These are phyloP conservation scores for Rhododendron molle DNA, from an alignment of 148 eudicot species.

Conservation along the genomic window DNA sequence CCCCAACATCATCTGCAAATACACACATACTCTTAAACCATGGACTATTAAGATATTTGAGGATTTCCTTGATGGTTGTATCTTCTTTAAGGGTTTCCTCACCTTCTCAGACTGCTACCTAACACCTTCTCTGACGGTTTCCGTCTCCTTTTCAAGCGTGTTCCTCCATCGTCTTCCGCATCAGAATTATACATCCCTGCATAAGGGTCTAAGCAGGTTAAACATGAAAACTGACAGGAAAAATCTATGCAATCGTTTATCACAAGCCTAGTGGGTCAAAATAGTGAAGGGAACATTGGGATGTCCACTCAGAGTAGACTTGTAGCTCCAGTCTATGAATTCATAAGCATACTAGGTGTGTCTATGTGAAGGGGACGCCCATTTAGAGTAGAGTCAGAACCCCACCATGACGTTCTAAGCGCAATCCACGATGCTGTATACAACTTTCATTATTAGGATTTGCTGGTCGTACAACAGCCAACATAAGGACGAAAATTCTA, in stretches of 20 bases:
- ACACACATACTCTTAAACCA: conserved; percentile 15
- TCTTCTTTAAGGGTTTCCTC: conserved; percentile 45
- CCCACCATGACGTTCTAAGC: neutral
- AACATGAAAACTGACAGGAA: neutral
- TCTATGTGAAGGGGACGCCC: neutral
- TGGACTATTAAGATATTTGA: conserved; percentile 19
- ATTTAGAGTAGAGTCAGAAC: neutral
- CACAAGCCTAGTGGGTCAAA: neutral
- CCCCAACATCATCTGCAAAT: conserved; percentile 23
- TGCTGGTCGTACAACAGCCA: neutral
- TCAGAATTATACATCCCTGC: conserved; percentile 60
- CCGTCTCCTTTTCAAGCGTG: conserved; percentile 55
- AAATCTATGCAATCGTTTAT: neutral
- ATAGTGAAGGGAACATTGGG: neutral
- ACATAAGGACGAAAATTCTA: neutral
- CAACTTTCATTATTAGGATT: neutral
- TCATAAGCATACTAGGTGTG: neutral
- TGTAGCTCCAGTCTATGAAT: neutral
- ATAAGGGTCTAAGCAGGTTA: neutral
- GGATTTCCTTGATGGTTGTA: conserved; percentile 29
- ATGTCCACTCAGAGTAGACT: neutral
- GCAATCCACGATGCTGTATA: neutral
- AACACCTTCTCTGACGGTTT: conserved; percentile 81
- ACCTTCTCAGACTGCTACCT: conserved; percentile 66
- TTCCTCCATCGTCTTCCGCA: conserved; percentile 63